Conservation (phyloP, 2,329 filamentous ascomycete genomes). For the Alternaria sp. region DNA sequence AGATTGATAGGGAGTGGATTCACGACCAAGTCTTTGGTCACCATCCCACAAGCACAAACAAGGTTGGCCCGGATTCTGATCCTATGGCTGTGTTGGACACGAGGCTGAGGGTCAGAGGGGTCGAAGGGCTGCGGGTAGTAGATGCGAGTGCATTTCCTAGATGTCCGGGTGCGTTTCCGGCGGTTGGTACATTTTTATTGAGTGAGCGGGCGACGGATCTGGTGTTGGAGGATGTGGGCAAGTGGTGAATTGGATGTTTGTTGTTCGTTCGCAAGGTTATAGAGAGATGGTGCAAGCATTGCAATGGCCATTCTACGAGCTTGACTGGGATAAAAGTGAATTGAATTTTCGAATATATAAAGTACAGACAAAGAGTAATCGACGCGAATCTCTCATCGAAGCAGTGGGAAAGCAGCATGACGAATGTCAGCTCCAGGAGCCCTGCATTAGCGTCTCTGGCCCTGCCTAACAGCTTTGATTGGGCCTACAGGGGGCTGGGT, state of each 20-base stretch:
- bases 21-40: constrained; percentile 29
- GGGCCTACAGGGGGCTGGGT: not conserved
- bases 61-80: constrained; percentile 35
- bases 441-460: constrained; percentile 13
- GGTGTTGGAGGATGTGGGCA: constrained; percentile 23
- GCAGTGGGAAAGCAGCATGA: not conserved
- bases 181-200: constrained; percentile 55
- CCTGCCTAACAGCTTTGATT: not conserved
- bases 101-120: constrained; percentile 50
- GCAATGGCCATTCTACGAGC: not conserved
- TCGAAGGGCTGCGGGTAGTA: constrained; percentile 57
- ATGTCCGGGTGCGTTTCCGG: constrained; percentile 59
- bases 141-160: constrained; percentile 34
- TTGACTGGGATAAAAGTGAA: not conserved
- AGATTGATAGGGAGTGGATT: constrained; percentile 25
- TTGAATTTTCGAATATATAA: not conserved
- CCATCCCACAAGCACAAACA: constrained; percentile 23
- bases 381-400: not conserved
- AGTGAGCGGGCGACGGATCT: constrained; percentile 26
- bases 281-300: not conserved
- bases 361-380: not conserved
- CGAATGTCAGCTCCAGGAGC: not conserved
- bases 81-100: constrained; percentile 44
- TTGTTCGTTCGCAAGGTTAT: not conserved
- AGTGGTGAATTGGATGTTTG: not conserved